Percentiles rank a stretch among this genome's conserved stretches.
Evolutionary conservation across 345 rosid genomes (phyloP).

Genomic region (Pseudoturritis turrita): DNA sequence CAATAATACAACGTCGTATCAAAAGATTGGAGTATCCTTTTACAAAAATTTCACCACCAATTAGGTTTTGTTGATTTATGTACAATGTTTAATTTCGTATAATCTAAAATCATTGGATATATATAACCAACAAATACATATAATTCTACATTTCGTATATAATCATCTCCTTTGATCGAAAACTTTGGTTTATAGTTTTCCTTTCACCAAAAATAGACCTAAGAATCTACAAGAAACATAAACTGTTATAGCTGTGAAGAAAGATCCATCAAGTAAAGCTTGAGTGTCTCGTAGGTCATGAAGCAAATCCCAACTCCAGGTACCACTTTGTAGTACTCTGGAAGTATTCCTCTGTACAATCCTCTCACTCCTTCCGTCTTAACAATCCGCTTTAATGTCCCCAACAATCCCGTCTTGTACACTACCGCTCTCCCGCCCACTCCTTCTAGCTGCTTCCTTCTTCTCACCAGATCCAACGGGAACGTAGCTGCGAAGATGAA

Average conservation of each 20-base stretch:
- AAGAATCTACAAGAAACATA: conserved; percentile 15
- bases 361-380: conserved; percentile 67
- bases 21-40: too few species aligned
- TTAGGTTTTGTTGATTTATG: not conserved
- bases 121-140: not conserved
- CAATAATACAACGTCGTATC: too few species aligned
- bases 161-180: not conserved
- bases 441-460: conserved; percentile 92
- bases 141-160: conserved; percentile 8
- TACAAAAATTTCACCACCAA: not conserved
- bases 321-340: conserved; percentile 92
- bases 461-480: conserved; percentile 90
- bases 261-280: conserved; percentile 53
- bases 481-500: conserved; percentile 59
- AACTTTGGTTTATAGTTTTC: not conserved
- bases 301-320: conserved; percentile 93
- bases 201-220: conserved; percentile 39
- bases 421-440: conserved; percentile 72
- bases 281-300: conserved; percentile 89
- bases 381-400: conserved; percentile 62
- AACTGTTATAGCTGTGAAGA: conserved; percentile 30
- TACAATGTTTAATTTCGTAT: not conserved
- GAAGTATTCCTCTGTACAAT: conserved; percentile 82
- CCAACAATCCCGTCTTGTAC: conserved; percentile 65
- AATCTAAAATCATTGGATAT: not conserved